Base-by-base conservation (phyloP, 805 yeast species). In the Lipomyces orientalis region DNA sequence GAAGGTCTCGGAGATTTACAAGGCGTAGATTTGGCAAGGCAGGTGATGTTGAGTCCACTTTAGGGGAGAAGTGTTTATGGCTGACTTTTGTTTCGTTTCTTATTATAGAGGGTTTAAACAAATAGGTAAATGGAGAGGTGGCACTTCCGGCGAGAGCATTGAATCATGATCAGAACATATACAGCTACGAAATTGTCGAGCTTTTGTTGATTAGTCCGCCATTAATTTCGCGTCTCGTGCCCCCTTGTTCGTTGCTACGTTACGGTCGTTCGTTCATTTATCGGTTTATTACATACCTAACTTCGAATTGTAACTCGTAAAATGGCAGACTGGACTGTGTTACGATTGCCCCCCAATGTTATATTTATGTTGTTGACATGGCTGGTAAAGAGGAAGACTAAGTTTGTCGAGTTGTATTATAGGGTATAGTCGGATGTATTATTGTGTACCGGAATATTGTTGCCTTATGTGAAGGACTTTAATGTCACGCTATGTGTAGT, bases 1-100 rank as follows among this genome's bases (percentile, higher is more conserved):
- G 75, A 70, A 16, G 76, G 69, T 9, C 69, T 81, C 9, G 84
- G 84, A 2, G 86, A 83, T 69, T 73, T 82, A 61, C 81, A 81
- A 65, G 81, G 83, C 68, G 83, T 83, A 58, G 87, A 84, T 74
- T 73, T 84, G 57, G 81, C 83, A 1, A 80, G 70, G 71, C 60
- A 51, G 37, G 71, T 58, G 25, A 34, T 55, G 6, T 22, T 57
- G 33, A 46, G 9, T 58, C 29, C 16, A 22, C 16, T 31, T 22
- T 19, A 33, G 51, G n/a, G 12, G 8, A 25, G 31, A 16, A 34
- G 31, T 59, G 34, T 46, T 59, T n/a, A 58, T 33, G 7, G 16
- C 37, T 22, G 25, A 25, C 31, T 14, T 35, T 39, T 16, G n/a
- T 43, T 59, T 19, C 9, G 14, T 46, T 58, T 22, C 16, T 12